Evolutionary conservation across 1,139 yeast genomes (phyloP).

Genomic region (Zygosaccharomyces sapae): DNA sequence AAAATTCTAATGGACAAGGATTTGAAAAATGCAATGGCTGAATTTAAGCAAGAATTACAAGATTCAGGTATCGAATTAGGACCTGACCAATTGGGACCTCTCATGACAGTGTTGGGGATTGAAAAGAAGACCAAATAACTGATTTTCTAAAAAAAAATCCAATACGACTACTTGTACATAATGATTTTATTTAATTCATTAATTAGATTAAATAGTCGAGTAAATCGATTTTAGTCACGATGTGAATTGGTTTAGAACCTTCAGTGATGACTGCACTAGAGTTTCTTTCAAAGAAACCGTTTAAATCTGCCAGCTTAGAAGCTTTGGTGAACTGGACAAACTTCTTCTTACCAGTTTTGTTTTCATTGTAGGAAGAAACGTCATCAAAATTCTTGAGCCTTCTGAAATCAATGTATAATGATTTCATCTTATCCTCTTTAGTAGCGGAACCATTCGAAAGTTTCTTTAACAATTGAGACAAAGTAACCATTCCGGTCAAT

Average conservation of each 20-base stretch:
- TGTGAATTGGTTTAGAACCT: conserved; percentile 70
- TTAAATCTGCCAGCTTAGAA: conserved; percentile 65
- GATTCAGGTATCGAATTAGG: conserved; percentile 27
- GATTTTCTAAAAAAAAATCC: not conserved
- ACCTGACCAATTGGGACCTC: conserved; percentile 29
- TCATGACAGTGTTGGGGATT: conserved; percentile 29
- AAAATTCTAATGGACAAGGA: conserved; percentile 30
- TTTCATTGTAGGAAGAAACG: conserved; percentile 57
- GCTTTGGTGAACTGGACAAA: conserved; percentile 66
- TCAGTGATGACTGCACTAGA: conserved; percentile 85
- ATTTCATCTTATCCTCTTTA: conserved; percentile 55
- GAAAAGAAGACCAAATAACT: conserved; percentile 18
- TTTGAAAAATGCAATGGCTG: conserved; percentile 25
- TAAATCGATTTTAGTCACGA: conserved; percentile 84
- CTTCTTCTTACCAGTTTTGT: conserved; percentile 61
- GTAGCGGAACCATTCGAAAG: conserved; percentile 62
- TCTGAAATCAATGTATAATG: conserved; percentile 71
- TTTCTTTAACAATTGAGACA: conserved; percentile 66
- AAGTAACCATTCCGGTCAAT: conserved; percentile 71
- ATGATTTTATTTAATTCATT: not conserved
- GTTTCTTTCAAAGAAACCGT: conserved; percentile 79
- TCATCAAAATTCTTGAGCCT: conserved; percentile 62
- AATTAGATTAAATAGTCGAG: conserved; percentile 47
- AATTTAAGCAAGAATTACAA: conserved; percentile 25
- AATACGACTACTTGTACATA: conserved; percentile 11